Conservation (phyloP, 1,139 yeast genomes). For the Wickerhamomyces sp. region DNA sequence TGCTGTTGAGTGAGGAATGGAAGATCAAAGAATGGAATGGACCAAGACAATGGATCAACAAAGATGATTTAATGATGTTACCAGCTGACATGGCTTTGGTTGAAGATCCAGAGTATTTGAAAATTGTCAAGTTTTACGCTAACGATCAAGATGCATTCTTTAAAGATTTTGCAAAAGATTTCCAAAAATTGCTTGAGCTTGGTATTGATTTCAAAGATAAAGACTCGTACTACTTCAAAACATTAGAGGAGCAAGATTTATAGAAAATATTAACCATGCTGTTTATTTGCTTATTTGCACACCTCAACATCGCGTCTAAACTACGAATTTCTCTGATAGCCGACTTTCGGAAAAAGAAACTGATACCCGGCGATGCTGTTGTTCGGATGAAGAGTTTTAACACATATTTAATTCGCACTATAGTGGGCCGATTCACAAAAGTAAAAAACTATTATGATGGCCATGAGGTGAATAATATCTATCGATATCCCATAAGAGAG, state of each 20-base stretch:
- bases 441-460: no score
- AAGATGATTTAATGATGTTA: slow-evolving; percentile 80
- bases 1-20: slow-evolving; percentile 75
- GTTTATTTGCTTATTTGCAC: no score
- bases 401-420: no score
- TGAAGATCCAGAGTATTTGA: slow-evolving; percentile 58
- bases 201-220: slow-evolving; percentile 57
- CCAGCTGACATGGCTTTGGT: slow-evolving; percentile 78
- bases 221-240: slow-evolving; percentile 51
- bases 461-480: no score
- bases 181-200: slow-evolving; percentile 62
- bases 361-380: no score
- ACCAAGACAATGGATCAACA: slow-evolving; percentile 67
- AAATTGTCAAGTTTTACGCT: slow-evolving; percentile 69
- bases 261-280: no score
- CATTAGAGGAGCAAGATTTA: slow-evolving; percentile 71
- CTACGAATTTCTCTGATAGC: no score
- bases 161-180: slow-evolving; percentile 66
- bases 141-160: slow-evolving; percentile 64
- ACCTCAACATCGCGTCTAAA: no score
- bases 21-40: slow-evolving; percentile 70
- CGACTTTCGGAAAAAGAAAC: no score
- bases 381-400: no score
- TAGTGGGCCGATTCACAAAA: no score
- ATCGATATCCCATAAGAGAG: no score